Base-by-base conservation (phyloP, 139 green algal genomes). In the Edaphochlamys debaryana region DNA sequence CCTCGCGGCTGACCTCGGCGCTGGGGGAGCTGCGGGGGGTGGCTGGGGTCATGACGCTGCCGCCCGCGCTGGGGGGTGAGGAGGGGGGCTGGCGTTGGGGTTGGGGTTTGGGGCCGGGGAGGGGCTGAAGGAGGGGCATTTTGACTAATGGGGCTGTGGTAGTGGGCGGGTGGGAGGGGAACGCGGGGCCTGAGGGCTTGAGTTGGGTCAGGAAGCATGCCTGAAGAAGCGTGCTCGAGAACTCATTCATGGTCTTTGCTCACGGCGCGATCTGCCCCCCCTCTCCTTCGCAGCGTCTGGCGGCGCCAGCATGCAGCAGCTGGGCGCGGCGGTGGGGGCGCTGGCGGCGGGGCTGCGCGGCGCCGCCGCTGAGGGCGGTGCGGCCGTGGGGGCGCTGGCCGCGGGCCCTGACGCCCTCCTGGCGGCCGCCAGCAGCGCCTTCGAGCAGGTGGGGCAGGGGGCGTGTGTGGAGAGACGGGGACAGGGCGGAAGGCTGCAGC, bases 21-120 rank as follows among this genome's bases (percentile, higher is more conserved):
- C 60, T 81, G 38, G 66, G 25, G 38, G 60, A 81, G 41, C 75
- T 81, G 32, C 60, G 75, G 3, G 30, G 62, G 30, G 75, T 72
- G 30, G 75, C 75, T 30, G 75, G 75, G 30, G 6, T 81, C 38
- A 81, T 81, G 75, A 81, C 75, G 30, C 75, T 81, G 75, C 75
- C 60, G 75, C 75, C 75, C 32, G 60, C n/a, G 29, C 38, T 81
- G 75, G 75, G 56, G 48, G 73, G 56, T 69, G 58, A 17, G 75
- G 60, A 29, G 48, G 48, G 32, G 17, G 67, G n/a, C n/a, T n/a
- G n/a, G n/a, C n/a, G n/a, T n/a, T n/a, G n/a, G n/a, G n/a, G n/a
- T n/a, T n/a, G n/a, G n/a, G n/a, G n/a, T n/a, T n/a, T n/a, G n/a
- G n/a, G n/a, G n/a, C n/a, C n/a, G n/a, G n/a, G n/a, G n/a, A n/a